Evolutionary conservation across 2,329 filamentous ascomycete genomes (phyloP), one percentile per base, ranked within the genome.

Genomic region (Alternaria gaisen): DNA sequence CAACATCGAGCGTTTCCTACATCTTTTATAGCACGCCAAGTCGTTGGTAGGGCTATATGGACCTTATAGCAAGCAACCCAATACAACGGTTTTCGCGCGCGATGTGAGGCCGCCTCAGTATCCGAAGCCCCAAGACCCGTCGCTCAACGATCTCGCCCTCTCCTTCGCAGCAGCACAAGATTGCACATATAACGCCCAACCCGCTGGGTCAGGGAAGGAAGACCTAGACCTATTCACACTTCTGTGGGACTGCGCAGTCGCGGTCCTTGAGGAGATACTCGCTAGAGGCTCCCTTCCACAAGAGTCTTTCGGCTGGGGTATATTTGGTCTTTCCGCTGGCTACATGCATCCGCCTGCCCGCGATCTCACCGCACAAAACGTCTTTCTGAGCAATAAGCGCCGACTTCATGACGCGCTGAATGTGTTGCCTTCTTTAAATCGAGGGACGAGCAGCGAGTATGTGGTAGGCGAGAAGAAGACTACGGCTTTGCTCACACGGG

Each of bases 141-240:
- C 65, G 8, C 30, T 38, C 2, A 53, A 40, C 52, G 24, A 36
- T 3, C 28, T 73, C 10, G 66, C 68, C 14, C 38, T 22, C 2
- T 68, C 68, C 3, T 46, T 72, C 11, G 60, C 67, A 9, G 63
- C 66, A 26, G 66, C 71, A 1, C 70, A 72, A 58, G 66, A 72
- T 40, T 56, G 53, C 3, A 58, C 61, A 11, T 38, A 60, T 14
- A 66, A 42, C 16, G 43, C 55, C 0, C 69, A 70, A n/a, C 56
- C 61, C 1, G 53, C 42, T 2, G 63, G 67, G 4, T 43, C 55
- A 1, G 58, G 56, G 12, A 62, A 58, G 20, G 51, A 62, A 2
- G 71, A 71, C 6, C 47, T 73, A 3, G 53, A 56, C 11, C 5
- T 67, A 41, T 71, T 72, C 56, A 54, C 53, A 4, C 40, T 51